Evolutionary conservation across 805 yeast genomes (phyloP).

Genomic region (Metschnikowia amazonensis): DNA sequence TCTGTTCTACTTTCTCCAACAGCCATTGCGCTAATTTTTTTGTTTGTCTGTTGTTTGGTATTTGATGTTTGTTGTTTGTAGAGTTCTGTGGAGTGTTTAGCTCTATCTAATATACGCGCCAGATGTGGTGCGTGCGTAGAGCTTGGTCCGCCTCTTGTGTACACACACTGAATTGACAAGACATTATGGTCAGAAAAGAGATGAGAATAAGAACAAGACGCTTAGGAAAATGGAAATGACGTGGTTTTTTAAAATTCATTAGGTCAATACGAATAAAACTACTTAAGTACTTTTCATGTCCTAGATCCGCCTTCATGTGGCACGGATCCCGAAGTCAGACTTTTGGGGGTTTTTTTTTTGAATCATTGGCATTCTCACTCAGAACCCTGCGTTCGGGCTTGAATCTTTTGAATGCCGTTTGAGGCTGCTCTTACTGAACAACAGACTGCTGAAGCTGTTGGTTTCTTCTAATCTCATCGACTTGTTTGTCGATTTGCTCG

Average conservation of each 20-base stretch:
- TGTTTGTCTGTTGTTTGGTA: not conserved
- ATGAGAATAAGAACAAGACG: too few species aligned
- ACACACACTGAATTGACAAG: not conserved
- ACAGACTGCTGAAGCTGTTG: slow-evolving; percentile 8
- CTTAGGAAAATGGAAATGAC: too few species aligned
- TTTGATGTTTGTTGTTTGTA: not conserved
- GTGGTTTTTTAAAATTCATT: too few species aligned
- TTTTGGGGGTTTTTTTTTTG: too few species aligned
- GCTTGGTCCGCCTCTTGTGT: not conserved
- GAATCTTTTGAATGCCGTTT: too few species aligned
- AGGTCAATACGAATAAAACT: too few species aligned
- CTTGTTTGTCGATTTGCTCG: slow-evolving; percentile 27
- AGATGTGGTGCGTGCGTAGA: not conserved
- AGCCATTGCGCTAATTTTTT: slow-evolving; percentile 10
- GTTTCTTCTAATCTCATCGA: slow-evolving; percentile 17
- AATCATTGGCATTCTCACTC: too few species aligned
- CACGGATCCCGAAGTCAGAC: too few species aligned
- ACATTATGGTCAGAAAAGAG: too few species aligned
- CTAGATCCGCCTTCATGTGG: too few species aligned
- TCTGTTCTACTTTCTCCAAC: slow-evolving; percentile 79
- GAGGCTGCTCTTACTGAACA: slow-evolving; percentile 1
- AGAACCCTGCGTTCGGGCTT: too few species aligned
- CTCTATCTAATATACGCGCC: not conserved
- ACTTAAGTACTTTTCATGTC: too few species aligned
- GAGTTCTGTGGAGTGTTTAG: not conserved